These are phyloP conservation scores for Corymbia maculata DNA, from an alignment of 345 rosid genomes.

Conservation along the genomic window DNA sequence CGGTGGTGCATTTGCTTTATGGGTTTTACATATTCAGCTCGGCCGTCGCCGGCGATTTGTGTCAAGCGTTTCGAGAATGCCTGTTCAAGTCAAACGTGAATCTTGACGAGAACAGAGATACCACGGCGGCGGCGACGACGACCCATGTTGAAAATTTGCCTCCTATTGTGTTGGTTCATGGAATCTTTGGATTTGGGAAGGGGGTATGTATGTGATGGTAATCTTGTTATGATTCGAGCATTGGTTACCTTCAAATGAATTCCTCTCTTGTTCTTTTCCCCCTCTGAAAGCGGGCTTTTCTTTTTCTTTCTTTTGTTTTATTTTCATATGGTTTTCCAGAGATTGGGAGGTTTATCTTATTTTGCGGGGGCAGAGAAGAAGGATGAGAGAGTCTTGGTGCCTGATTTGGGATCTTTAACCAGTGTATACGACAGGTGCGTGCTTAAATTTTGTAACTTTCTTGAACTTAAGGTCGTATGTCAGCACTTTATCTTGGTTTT, in stretches of 20 bases:
- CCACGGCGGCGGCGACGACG: neutral
- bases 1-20: slow-evolving; percentile 60
- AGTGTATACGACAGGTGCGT: slow-evolving; percentile 81
- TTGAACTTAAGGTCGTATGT: neutral
- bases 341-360: slow-evolving; percentile 84
- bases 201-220: slow-evolving; percentile 37
- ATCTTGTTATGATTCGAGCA: neutral
- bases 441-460: neutral
- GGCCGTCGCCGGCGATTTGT: slow-evolving; percentile 86
- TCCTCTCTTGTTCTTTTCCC: neutral
- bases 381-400: slow-evolving; percentile 90
- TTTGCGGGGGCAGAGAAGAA: slow-evolving; percentile 98
- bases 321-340: slow-evolving; percentile 21
- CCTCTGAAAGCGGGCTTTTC: neutral
- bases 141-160: slow-evolving; percentile 32
- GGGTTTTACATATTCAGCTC: slow-evolving; percentile 84
- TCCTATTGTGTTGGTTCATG: slow-evolving; percentile 93
- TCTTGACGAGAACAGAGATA: neutral
- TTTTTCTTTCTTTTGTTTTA: neutral
- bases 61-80: slow-evolving; percentile 37
- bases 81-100: slow-evolving; percentile 35
- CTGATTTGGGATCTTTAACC: slow-evolving; percentile 95
- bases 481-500: neutral
- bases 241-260: neutral
- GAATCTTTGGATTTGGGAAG: slow-evolving; percentile 98